Base-by-base conservation (phyloP, 495 filamentous ascomycete species). In the Talaromyces liani region DNA sequence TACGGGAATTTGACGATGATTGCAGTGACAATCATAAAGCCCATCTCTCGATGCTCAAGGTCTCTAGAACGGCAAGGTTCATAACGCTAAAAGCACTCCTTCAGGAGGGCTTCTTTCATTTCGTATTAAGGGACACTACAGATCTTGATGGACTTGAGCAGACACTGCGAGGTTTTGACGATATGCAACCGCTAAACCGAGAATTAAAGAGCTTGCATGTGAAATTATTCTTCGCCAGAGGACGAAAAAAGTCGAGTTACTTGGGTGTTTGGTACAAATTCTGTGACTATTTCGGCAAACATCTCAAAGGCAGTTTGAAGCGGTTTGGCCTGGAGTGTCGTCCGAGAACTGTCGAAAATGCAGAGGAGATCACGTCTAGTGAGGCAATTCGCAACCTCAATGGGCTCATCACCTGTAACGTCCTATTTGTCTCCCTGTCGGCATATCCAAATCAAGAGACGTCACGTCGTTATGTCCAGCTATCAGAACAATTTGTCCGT, bases 241-340 rank as follows among this genome's bases (percentile, higher is more conserved):
- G 29, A 65, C 45, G 24, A 56, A 29, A 56, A 63, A n/a, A 65
- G 60, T 7, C 34, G 18, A 14, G 54, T 64, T 53, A 53, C 41
- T 41, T 68, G 18, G 61, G 54, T 0, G 64, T 66, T 18, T 74
- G 68, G 70, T 41, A 33, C 6, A 20, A 53, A 0, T 74, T 74
- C 60, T 74, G 68, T 53, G n/a, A 58, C 6, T 45, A 59, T 8
- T 54, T 65, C 8, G 8, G 8, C 6, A 34, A 61, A 6, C 58
- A 53, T 12, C 67, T 74, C 64, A 67, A 63, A 25, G 55, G 34
- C n/a, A 59, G 34, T 3, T 64, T 72, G 6, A 63, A 25, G 7
- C 22, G 33, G 8, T 72, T 72, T 55, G 70, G 65, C 47, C 55
- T 74, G 47, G 69, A 67, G 25, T 71, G 68, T 57, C 65, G 63